A percentile compares a stretch with the other conserved stretches of the same genome.
These are phyloP conservation scores for Kodamaea laetipori DNA, from an alignment of 805 yeast genomes.

Conservation along the genomic window DNA sequence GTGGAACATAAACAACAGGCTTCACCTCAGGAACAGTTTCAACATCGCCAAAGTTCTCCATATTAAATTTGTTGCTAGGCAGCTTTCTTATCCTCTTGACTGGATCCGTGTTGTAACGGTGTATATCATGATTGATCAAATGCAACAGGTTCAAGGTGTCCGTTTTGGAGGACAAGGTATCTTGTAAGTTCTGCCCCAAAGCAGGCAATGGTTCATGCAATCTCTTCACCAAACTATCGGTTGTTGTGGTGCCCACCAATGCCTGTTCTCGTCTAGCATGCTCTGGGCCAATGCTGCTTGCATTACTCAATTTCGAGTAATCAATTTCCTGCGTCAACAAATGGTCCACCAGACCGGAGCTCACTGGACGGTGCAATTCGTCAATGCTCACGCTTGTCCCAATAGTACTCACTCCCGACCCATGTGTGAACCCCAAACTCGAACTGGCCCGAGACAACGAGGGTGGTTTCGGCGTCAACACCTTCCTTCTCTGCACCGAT, in stretches of 20 bases:
- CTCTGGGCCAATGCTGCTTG: not conserved
- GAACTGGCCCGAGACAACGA: constrained; percentile 24
- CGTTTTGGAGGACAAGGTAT: constrained; percentile 22
- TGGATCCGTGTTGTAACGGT: constrained; percentile 30
- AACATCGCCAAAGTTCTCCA: constrained; percentile 43
- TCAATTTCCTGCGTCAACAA: constrained; percentile 10
- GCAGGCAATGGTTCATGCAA: constrained; percentile 6
- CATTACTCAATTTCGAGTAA: constrained; percentile 1
- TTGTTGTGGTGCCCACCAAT: constrained; percentile 17
- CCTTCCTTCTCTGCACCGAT: constrained; percentile 10
- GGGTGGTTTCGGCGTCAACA: constrained; percentile 22
- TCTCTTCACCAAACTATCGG: constrained; percentile 30
- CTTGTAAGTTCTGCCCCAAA: constrained; percentile 8
- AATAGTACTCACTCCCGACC: not conserved
- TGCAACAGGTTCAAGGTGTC: constrained; percentile 25
- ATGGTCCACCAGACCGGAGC: constrained; percentile 6
- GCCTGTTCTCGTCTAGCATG: constrained; percentile 5
- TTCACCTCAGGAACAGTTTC: constrained; percentile 48
- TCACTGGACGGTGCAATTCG: not conserved
- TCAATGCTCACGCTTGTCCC: not conserved
- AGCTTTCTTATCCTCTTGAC: constrained; percentile 20
- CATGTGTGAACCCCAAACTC: constrained; percentile 19
- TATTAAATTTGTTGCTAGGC: constrained; percentile 2
- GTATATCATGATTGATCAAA: constrained; percentile 13
- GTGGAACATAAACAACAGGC: constrained; percentile 47